phyloP scores from a whole-genome alignment of 2,329 filamentous ascomycete genomes.

The Rutstroemia sp. region DNA sequence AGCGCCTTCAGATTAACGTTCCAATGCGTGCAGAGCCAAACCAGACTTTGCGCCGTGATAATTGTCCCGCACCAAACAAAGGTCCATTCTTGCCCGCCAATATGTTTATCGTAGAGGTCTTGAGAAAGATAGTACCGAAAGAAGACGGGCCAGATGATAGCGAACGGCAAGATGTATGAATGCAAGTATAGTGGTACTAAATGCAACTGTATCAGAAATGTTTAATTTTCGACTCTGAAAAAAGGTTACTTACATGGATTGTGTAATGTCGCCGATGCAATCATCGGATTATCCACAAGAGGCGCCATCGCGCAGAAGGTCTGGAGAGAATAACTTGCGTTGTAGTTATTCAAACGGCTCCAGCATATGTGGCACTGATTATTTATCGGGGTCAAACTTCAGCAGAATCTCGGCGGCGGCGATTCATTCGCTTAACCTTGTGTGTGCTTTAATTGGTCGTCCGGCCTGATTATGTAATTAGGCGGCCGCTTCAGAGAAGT shows the following conservation, averaged over 20 bases:
- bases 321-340: slow-evolving; percentile 1
- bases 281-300: slow-evolving; percentile 88
- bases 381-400: neutral
- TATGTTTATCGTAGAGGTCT: slow-evolving; percentile 83
- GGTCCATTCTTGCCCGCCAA: slow-evolving; percentile 94
- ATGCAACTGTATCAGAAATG: slow-evolving; percentile 11
- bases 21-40: slow-evolving; percentile 98
- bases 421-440: too few species aligned
- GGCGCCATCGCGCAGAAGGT: slow-evolving; percentile 49
- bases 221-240: neutral
- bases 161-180: slow-evolving; percentile 88
- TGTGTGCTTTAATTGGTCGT: too few species aligned
- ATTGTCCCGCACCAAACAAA: slow-evolving; percentile 90
- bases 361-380: slow-evolving; percentile 8
- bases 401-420: too few species aligned
- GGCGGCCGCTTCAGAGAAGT: too few species aligned
- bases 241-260: slow-evolving; percentile 49
- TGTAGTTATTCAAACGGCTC: slow-evolving; percentile 7
- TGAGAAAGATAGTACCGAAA: slow-evolving; percentile 77
- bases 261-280: slow-evolving; percentile 79
- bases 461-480: too few species aligned
- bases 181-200: slow-evolving; percentile 58
- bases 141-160: slow-evolving; percentile 87
- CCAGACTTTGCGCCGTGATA: slow-evolving; percentile 75
- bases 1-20: slow-evolving; percentile 77